These are phyloP conservation scores for Amylocystis lapponica DNA, from an alignment of 768 basidiomycete species.

Conservation along the genomic window DNA sequence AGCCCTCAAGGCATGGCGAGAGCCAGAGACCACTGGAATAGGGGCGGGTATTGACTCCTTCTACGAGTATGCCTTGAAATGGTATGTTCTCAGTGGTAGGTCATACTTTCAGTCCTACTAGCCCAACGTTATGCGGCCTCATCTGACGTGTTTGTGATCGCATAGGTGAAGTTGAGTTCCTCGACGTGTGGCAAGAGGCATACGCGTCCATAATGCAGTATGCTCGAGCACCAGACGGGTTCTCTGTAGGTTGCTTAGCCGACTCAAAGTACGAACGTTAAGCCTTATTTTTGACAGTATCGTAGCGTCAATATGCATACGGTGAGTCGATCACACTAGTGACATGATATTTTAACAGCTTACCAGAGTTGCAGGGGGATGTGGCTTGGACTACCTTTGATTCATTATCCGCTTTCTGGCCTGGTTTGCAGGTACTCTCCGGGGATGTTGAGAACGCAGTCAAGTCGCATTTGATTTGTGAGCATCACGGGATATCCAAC, in stretches of 20 bases:
- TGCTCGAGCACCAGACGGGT: constrained; percentile 75
- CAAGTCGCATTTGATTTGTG: constrained; percentile 85
- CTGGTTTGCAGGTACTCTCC: constrained; percentile 86
- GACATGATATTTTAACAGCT: neutral
- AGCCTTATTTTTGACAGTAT: constrained; percentile 50
- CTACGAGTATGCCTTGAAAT: constrained; percentile 91
- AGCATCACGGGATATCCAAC: constrained; percentile 19
- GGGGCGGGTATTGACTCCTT: constrained; percentile 97
- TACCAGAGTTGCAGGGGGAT: constrained; percentile 46
- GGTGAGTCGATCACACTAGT: constrained; percentile 9
- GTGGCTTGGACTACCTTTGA: constrained; percentile 78
- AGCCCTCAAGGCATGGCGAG: constrained; percentile 55
- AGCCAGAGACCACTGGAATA: constrained; percentile 72
- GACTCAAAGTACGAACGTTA: neutral
- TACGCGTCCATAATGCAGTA: constrained; percentile 61
- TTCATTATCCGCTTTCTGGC: constrained; percentile 94
- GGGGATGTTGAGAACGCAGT: constrained; percentile 88
- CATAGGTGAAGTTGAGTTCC: constrained; percentile 31
- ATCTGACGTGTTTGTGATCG: no score
- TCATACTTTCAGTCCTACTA: constrained; percentile 9
- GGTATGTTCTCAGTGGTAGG: constrained; percentile 81
- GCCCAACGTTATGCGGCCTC: neutral
- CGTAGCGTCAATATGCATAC: constrained; percentile 68
- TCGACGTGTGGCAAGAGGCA: constrained; percentile 34
- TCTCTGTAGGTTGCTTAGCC: constrained; percentile 55